Evolutionary conservation across 345 rosid genomes (phyloP), one percentile per base, ranked within the genome.

Genomic region (Lepidium aucheri): DNA sequence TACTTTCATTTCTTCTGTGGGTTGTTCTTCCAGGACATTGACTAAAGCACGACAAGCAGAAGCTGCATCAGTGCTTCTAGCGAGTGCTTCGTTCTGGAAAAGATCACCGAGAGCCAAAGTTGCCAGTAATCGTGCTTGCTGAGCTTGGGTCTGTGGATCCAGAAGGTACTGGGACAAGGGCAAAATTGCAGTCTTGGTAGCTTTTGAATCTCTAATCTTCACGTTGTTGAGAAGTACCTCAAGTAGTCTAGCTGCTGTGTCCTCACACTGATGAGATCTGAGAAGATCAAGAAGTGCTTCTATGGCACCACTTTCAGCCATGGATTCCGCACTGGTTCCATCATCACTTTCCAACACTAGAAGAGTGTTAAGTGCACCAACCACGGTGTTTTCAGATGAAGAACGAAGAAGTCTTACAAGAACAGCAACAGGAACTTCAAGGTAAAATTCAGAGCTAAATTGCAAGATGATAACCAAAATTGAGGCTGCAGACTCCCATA

Each of bases 1-100:
- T 62, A 95, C 95, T 85, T 89, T 95, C 98, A 91, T 95, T 80
- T 95, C 99, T 84, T 95, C 99, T 16, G 99, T 87, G 32, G 98
- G 98, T 73, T 95, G 99, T 70, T 95, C 99, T 78, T 95, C 98
- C 20, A 95, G 98, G 70, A 95, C 91, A 66, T 89, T 95, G 44
- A 95, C 98, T 26, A 95, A 82, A 47, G 99, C 98, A 63, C 96
- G 99, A 34, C 98, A 95, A 77, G 99, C 98, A 45, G 91, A 86
- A 65, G 86, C 91, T 39, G 99, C 95, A 68, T 95, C 99, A 8
- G 91, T 78, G 71, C 89, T 91, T 81, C 96, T 85, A 73, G 99
- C 96, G n/a, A 95, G 88, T 62, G 84, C 81, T 75, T 91, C 99
- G 36, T 91, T 91, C 78, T 95, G 99, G 79, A 91, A 95, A 64